Conservation (phyloP, 108 stramenopile species). For the Fragilariopsis cylindrus region DNA sequence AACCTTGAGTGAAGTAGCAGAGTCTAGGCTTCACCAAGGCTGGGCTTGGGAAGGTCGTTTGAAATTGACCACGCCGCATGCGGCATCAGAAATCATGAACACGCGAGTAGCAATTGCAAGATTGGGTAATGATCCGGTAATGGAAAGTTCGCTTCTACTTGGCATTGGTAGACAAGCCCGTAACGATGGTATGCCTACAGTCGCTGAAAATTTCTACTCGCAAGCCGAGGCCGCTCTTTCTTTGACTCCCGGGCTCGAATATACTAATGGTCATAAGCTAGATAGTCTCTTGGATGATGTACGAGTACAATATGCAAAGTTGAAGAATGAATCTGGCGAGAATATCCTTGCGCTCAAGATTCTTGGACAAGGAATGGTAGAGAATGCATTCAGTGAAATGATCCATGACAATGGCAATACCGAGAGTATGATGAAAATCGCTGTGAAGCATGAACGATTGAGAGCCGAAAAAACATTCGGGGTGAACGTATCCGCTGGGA, state of each 20-base stretch:
- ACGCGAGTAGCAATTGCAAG: slow-evolving; percentile 72
- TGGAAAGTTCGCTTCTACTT: slow-evolving; percentile 78
- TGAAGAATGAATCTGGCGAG: slow-evolving; percentile 68
- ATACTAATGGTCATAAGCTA: slow-evolving; percentile 22
- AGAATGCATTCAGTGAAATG: slow-evolving; percentile 28
- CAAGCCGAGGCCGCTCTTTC: slow-evolving; percentile 58
- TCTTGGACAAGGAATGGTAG: slow-evolving; percentile 50
- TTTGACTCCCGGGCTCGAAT: slow-evolving; percentile 15
- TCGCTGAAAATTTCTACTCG: slow-evolving; percentile 68
- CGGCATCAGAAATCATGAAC: slow-evolving; percentile 49
- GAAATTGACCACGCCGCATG: slow-evolving; percentile 31
- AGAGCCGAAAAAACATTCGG: slow-evolving; percentile 7
- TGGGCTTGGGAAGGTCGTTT: slow-evolving; percentile 56
- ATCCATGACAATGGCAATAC: slow-evolving; percentile 9
- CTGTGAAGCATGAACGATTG: slow-evolving; percentile 18
- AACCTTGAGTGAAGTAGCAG: slow-evolving; percentile 39
- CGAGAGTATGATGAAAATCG: slow-evolving; percentile 20
- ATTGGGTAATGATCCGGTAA: slow-evolving; percentile 45
- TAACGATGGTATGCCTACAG: slow-evolving; percentile 51
- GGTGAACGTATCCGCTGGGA: neutral
- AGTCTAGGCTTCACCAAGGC: slow-evolving; percentile 42
- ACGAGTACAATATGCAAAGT: slow-evolving; percentile 74
- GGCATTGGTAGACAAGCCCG: slow-evolving; percentile 68
- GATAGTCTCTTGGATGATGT: slow-evolving; percentile 39
- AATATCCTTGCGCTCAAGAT: slow-evolving; percentile 66